Base-by-base conservation (phyloP, 164 flowering plant genomes). In the Hamamelis virginiana region DNA sequence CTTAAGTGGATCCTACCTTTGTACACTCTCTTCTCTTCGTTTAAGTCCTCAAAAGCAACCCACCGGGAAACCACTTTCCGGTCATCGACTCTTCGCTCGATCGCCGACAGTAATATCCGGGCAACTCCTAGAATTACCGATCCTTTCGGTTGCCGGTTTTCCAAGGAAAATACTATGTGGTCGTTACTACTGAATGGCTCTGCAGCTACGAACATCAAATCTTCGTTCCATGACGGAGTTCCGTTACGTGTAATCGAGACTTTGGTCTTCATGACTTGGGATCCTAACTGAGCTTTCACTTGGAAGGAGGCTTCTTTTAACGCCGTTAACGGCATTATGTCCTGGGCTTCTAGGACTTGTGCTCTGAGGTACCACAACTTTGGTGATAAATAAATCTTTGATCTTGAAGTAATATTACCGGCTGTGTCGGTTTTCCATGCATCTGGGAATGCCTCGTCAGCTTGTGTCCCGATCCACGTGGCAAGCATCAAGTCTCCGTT, bases 391-490 rank as follows among this genome's bases (percentile, higher is more conserved):
- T 90, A 91, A 19, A 94, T 76, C 56, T 91, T 92, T 5, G 98
- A 81, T 22, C 80, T 67, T 0, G 86, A 73, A 52, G 63, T 75
- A 1, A 72, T 69, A 25, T 72, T 73, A 18, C 84, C 86, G n/a
- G 86, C 81, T 0, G 91, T 77, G 66, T 92, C 96, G 14, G 88
- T 80, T 61, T 89, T 88, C 95, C 91, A 88, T 8, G 98, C 91
- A n/a, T 91, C 96, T 0, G 96, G 79, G 47, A 94, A 94, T 3
- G 97, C 69, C 12, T 94, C 96, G 72, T 94, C 98, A 1, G 97
- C 98, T 62, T 94, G 98, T 0, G 98, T 94, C 1, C 98, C 97
- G 0, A 87, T 60, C 97, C 98, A 94, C 71, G 93, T 85, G 74
- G 97, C 97, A 8, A 94, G 88, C 97, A 90, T 91, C 18, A 94